Conservation (phyloP, 148 eudicot genomes). For the Camellia lanceoleosa region DNA sequence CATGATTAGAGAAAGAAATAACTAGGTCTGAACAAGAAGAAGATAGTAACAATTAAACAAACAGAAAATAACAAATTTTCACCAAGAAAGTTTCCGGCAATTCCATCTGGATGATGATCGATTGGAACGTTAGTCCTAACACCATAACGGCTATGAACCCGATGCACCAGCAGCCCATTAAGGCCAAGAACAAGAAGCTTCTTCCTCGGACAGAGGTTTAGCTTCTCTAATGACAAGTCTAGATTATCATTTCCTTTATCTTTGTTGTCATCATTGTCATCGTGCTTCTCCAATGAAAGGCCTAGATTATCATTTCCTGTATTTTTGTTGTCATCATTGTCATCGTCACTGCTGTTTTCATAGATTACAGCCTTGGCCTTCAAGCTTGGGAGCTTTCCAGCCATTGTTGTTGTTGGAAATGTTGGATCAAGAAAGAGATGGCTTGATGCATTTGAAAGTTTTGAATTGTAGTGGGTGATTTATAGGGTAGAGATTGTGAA, state of each 20-base stretch:
- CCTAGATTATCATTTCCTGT: neutral
- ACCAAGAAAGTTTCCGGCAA: constrained; percentile 12
- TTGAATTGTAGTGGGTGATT: neutral
- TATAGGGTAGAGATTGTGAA: neutral
- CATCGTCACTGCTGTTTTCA: neutral
- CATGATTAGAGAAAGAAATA: too few relatives aligned
- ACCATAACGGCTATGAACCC: constrained; percentile 1
- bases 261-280: too few relatives aligned
- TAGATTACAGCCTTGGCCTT: constrained; percentile 4
- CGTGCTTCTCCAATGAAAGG: constrained; percentile 8
- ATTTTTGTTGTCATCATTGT: neutral
- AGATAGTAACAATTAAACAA: neutral
- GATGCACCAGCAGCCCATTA: constrained; percentile 28
- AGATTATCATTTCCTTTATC: too few relatives aligned
- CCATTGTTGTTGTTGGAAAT: neutral
- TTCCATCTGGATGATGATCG: constrained; percentile 17
- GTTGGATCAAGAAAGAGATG: neutral
- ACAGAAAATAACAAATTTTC: neutral
- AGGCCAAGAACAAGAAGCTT: constrained; percentile 28
- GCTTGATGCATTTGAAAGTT: neutral
- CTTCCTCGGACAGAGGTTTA: constrained; percentile 28
- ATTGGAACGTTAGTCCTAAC: neutral
- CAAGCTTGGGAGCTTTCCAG: neutral
- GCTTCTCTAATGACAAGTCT: constrained; percentile 6
- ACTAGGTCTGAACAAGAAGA: too few relatives aligned